Evolutionary conservation across 2,329 filamentous ascomycete species (phyloP).

Genomic region (Fusarium luffae): DNA sequence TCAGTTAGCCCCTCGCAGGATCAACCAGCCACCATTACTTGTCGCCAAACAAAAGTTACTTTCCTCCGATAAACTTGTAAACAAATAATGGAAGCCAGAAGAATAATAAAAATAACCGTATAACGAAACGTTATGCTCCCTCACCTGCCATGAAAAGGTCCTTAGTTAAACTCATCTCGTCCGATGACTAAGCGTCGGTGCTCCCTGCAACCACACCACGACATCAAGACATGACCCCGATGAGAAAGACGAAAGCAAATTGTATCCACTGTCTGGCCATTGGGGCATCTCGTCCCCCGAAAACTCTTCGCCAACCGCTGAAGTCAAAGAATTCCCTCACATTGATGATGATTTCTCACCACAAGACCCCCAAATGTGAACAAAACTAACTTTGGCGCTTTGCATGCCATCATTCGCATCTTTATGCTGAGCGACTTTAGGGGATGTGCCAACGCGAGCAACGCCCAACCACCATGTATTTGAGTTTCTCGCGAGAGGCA

Average conservation of each 20-base stretch:
- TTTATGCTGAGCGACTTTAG: neutral
- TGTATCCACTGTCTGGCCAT: conserved; percentile 46
- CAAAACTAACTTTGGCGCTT: neutral
- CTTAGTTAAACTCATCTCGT: neutral
- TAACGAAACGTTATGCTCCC: neutral
- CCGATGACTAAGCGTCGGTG: conserved; percentile 41
- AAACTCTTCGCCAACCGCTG: conserved; percentile 31
- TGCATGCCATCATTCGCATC: conserved; percentile 7
- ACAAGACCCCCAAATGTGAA: neutral
- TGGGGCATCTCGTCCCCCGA: conserved; percentile 37
- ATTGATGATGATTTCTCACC: neutral
- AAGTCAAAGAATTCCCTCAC: conserved; percentile 26
- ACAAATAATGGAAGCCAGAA: neutral
- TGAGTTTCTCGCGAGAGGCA: conserved; percentile 20
- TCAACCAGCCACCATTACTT: conserved; percentile 3
- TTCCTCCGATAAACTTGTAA: neutral
- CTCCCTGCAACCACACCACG: conserved; percentile 41
- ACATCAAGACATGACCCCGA: conserved; percentile 43
- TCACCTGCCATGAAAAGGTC: neutral
- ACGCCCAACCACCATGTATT: conserved; percentile 15
- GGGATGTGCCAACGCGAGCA: neutral
- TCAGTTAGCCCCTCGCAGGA: conserved; percentile 1
- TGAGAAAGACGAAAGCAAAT: conserved; percentile 35
- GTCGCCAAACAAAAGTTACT: neutral
- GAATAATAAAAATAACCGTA: neutral